Base-by-base conservation (phyloP, 176 grass and related monocot genomes). In the Oryza meyeriana region DNA sequence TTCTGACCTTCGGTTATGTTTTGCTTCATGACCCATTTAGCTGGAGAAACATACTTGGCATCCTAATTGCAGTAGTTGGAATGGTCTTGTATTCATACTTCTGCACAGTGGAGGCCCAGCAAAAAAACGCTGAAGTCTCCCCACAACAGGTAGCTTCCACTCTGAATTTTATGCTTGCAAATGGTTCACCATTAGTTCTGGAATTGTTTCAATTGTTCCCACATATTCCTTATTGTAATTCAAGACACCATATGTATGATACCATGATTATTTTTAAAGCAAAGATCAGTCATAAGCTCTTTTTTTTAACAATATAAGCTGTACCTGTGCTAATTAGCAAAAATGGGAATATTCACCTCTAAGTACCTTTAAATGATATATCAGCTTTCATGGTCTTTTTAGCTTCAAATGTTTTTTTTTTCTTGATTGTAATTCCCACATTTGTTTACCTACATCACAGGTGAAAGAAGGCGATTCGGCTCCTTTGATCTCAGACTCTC, bases 11-110 rank as follows among this genome's bases (percentile, higher is more conserved):
- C 3, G 94, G 94, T 48, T 97, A 94, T 45, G 87, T 94, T 66
- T 87, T 94, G 79, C 93, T 94, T 81, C 93, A 94, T 12, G 90
- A 94, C 83, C 93, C 93, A 52, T 94, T 94, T 88, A 92, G 93
- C 83, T 94, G 93, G 93, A 92, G 93, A 90, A 94, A 97, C 61
- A 94, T 97, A 84, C 87, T 97, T 32, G 94, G 94, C 74, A 97
- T 97, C 82, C 69, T 93, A 22, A 85, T 97, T 69, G 94, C 94
- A 52, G 79, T 97, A 24, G 74, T 97, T 77, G 94, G 94, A 13
- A 97, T 93, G 94, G 85, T 91, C 42, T 86, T 86, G 40, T 97
- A 97, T 85, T 97, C 94, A 47, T 97, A 93, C 82, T 89, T 97
- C 36, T 93, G 88, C 69, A 64, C 85, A 63, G 68, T 69, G 24